These are phyloP conservation scores for Xylaria digitata DNA, from an alignment of 2,329 filamentous ascomycete species.

Conservation along the genomic window DNA sequence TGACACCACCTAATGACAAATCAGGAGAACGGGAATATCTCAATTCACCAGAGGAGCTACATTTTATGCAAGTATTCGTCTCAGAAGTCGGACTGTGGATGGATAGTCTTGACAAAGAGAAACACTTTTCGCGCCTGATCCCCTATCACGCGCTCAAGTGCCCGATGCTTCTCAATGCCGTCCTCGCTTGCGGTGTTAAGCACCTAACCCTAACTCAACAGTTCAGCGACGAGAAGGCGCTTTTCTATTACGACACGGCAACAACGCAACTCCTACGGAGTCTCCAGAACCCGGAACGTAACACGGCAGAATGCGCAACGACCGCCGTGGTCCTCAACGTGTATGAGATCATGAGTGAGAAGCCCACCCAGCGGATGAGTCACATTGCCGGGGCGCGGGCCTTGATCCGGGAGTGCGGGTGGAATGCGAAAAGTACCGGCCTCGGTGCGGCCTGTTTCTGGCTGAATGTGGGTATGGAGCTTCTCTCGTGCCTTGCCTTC, in stretches of 20 bases:
- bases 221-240: conserved; percentile 80
- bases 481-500: conserved; percentile 87
- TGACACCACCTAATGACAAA: conserved; percentile 56
- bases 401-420: conserved; percentile 88
- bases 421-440: conserved; percentile 82
- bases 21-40: conserved; percentile 69
- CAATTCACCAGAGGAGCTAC: conserved; percentile 78
- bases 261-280: conserved; percentile 80
- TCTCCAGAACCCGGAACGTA: conserved; percentile 84
- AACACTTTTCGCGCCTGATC: conserved; percentile 87
- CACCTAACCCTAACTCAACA: conserved; percentile 76
- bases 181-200: conserved; percentile 87
- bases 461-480: conserved; percentile 90
- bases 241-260: conserved; percentile 87
- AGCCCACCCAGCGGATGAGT: conserved; percentile 82
- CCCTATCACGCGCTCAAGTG: conserved; percentile 85
- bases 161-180: conserved; percentile 88
- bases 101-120: conserved; percentile 87
- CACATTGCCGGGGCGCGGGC: conserved; percentile 88
- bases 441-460: conserved; percentile 92
- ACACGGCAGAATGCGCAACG: conserved; percentile 85
- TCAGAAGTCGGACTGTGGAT: conserved; percentile 94
- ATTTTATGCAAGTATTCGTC: conserved; percentile 93
- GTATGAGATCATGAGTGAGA: conserved; percentile 92
- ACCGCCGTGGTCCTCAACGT: conserved; percentile 90